phyloP scores from a whole-genome alignment of 257 asterid genomes.

The Solanum appendiculatum region DNA sequence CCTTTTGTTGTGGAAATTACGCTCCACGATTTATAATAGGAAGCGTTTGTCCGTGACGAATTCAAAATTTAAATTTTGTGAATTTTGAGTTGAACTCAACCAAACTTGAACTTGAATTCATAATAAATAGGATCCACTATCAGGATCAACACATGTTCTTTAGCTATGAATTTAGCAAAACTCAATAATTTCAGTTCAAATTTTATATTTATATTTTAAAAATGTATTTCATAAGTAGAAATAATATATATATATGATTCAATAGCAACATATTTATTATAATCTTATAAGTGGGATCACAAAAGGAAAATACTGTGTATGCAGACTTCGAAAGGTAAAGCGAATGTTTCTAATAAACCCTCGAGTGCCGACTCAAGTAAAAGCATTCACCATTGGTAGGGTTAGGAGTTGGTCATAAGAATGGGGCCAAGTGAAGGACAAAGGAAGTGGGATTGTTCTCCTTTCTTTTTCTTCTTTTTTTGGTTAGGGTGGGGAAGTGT shows the following conservation, averaged over 20 bases:
- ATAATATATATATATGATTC: background rate
- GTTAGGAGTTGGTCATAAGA: background rate
- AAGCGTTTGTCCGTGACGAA: background rate
- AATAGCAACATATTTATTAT: no score
- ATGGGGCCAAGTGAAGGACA: background rate
- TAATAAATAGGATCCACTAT: background rate
- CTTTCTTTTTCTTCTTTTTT: background rate
- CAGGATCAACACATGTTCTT: background rate
- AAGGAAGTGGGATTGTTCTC: background rate
- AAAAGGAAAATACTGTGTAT: background rate
- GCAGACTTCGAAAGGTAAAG: background rate
- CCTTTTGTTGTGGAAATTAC: no score
- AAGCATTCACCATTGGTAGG: background rate
- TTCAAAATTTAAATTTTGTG: background rate
- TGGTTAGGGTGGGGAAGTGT: background rate
- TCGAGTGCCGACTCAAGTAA: background rate
- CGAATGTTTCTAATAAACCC: background rate
- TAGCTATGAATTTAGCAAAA: background rate
- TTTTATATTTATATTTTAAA: background rate
- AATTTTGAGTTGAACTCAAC: background rate
- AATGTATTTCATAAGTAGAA: background rate
- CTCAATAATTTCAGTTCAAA: background rate
- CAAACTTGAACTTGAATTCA: background rate
- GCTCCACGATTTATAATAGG: background rate
- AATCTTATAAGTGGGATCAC: no score